phyloP scores from a whole-genome alignment of 2,329 filamentous ascomycete genomes.

The Alternaria arbusti region DNA sequence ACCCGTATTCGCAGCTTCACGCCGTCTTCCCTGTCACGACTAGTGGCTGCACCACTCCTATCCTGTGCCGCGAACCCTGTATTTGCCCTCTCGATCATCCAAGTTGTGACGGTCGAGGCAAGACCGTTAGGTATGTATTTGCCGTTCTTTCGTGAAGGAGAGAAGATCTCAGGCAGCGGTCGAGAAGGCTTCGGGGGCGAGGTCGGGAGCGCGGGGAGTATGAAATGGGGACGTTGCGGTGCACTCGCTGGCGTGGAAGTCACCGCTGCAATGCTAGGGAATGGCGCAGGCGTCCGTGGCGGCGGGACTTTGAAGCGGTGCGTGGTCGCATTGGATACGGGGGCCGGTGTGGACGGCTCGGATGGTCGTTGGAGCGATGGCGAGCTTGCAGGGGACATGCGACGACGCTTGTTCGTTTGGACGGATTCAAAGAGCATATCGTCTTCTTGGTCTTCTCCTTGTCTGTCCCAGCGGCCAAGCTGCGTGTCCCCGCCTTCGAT shows the following conservation, averaged over 20 bases:
- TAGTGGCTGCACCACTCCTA: constrained; percentile 16
- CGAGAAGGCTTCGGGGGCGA: constrained; percentile 32
- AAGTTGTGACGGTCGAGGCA: constrained; percentile 57
- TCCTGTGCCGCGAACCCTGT: constrained; percentile 26
- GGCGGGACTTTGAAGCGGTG: constrained; percentile 36
- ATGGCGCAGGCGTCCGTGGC: constrained; percentile 20
- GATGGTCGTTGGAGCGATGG: constrained; percentile 5
- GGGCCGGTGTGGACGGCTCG: constrained; percentile 16
- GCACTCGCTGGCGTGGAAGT: constrained; percentile 5
- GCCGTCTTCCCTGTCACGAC: constrained; percentile 32
- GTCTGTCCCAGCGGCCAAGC: constrained; percentile 3
- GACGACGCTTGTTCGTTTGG: constrained; percentile 34
- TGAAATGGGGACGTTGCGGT: constrained; percentile 46
- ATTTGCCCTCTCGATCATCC: constrained; percentile 56
- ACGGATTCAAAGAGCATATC: constrained; percentile 34
- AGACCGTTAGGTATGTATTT: constrained; percentile 58
- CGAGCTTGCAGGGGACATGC: constrained; percentile 21
- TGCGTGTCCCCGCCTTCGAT: constrained; percentile 18
- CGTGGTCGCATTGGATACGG: constrained; percentile 15
- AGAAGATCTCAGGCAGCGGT: constrained; percentile 61
- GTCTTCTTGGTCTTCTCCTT: constrained; percentile 24
- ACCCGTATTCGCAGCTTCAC: constrained; percentile 27
- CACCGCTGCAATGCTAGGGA: constrained; percentile 7
- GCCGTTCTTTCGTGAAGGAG: constrained; percentile 58
- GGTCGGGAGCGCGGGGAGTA: constrained; percentile 43